Percentiles rank a stretch among this genome's conserved stretches.
phyloP scores from a whole-genome alignment of 2,329 filamentous ascomycete genomes.

The Lecanicillium sp. region DNA sequence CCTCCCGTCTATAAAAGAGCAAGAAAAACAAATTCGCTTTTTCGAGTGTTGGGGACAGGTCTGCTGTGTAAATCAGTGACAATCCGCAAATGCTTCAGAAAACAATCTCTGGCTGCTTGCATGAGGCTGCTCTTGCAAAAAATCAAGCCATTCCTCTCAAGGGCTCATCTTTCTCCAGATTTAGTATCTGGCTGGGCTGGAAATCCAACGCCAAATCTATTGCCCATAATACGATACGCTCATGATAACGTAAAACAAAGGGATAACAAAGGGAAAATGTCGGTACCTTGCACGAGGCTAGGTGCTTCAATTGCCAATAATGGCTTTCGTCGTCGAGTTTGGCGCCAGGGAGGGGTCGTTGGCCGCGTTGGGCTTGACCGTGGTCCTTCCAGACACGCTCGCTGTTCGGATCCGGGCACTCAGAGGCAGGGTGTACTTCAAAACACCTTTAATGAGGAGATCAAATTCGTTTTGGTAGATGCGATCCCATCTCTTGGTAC shows the following conservation, averaged over 20 bases:
- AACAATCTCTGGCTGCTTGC: background rate
- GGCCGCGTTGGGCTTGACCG: constrained; percentile 57
- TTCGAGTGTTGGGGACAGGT: too few species aligned
- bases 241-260: constrained; percentile 4
- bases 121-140: background rate
- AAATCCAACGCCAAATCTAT: constrained; percentile 12
- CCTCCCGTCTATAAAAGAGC: constrained; percentile 19
- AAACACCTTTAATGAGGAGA: constrained; percentile 81
- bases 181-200: background rate
- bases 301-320: constrained; percentile 15
- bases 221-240: constrained; percentile 11
- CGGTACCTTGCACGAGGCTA: constrained; percentile 6
- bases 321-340: constrained; percentile 59
- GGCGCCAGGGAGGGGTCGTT: constrained; percentile 58
- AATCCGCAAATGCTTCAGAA: background rate
- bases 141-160: background rate
- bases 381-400: constrained; percentile 53
- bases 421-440: constrained; percentile 70
- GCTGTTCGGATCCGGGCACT: constrained; percentile 55
- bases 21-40: constrained; percentile 15
- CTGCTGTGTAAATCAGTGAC: too few species aligned
- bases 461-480: constrained; percentile 91
- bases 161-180: background rate
- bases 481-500: constrained; percentile 80
- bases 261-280: constrained; percentile 10